These are phyloP conservation scores for Cercospora berteroae DNA, from an alignment of 2,329 filamentous ascomycete species.

Conservation along the genomic window DNA sequence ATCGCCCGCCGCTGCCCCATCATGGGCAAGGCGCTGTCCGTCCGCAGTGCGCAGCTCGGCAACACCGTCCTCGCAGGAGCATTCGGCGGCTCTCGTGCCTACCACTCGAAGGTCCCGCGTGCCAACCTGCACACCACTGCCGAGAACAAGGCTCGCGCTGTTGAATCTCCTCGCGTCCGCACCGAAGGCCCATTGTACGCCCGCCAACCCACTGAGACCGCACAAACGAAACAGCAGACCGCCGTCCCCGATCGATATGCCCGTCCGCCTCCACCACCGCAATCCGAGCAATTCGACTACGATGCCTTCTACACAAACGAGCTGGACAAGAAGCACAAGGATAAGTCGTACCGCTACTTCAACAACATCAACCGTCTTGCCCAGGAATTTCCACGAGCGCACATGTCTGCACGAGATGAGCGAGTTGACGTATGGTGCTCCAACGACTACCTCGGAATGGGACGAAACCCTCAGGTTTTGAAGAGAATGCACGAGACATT, in stretches of 20 bases:
- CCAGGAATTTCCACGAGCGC: slow-evolving; percentile 91
- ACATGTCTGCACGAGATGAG: slow-evolving; percentile 80
- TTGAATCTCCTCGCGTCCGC: slow-evolving; percentile 54
- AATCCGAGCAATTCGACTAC: slow-evolving; percentile 74
- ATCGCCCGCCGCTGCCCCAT: slow-evolving; percentile 93
- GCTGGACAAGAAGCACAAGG: slow-evolving; percentile 97
- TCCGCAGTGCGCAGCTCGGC: slow-evolving; percentile 62
- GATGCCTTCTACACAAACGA: slow-evolving; percentile 83
- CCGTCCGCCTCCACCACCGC: slow-evolving; percentile 50
- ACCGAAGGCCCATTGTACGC: slow-evolving; percentile 28
- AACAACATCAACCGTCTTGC: slow-evolving; percentile 99
- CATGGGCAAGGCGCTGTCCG: slow-evolving; percentile 90
- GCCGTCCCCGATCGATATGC: slow-evolving; percentile 33
- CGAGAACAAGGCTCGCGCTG: slow-evolving; percentile 71
- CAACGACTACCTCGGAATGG: slow-evolving; percentile 99
- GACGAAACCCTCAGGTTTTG: slow-evolving; percentile 81
- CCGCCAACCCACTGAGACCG: slow-evolving; percentile 18
- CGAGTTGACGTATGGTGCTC: slow-evolving; percentile 98
- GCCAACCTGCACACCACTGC: slow-evolving; percentile 79
- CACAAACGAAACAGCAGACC: slow-evolving; percentile 10
- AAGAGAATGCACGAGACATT: slow-evolving; percentile 92
- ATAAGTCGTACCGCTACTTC: slow-evolving; percentile 99
- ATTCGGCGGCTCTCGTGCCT: slow-evolving; percentile 51
- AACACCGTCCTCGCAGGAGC: slow-evolving; percentile 49
- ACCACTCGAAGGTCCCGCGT: slow-evolving; percentile 55